These are phyloP conservation scores for Cytospora chrysosperma DNA, from an alignment of 2,329 filamentous ascomycete genomes.

Conservation along the genomic window DNA sequence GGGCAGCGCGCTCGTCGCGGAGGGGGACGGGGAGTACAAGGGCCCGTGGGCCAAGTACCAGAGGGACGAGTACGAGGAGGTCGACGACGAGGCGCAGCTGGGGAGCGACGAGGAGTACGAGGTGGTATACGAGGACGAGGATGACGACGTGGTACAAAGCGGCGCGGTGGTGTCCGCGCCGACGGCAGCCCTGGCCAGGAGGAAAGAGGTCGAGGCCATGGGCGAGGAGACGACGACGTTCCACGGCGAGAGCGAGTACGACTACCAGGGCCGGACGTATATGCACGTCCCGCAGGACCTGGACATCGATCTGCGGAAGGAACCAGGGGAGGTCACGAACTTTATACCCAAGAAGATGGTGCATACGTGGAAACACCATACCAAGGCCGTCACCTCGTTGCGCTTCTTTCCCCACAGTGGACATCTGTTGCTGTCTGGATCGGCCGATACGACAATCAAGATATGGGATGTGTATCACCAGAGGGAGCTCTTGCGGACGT, in stretches of 20 bases:
- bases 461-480: conserved; percentile 94
- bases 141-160: conserved; percentile 62
- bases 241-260: conserved; percentile 77
- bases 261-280: conserved; percentile 94
- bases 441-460: conserved; percentile 86
- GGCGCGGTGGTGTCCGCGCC: conserved; percentile 61
- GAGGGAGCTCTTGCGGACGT: conserved; percentile 85
- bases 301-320: conserved; percentile 81
- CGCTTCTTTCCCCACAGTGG: conserved; percentile 88
- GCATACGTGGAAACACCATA: conserved; percentile 82
- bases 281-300: conserved; percentile 96
- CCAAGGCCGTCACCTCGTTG: conserved; percentile 81
- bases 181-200: conserved; percentile 50
- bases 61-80: conserved; percentile 69
- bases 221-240: conserved; percentile 83
- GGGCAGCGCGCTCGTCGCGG: conserved; percentile 78
- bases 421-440: conserved; percentile 85
- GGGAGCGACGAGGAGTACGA: conserved; percentile 78
- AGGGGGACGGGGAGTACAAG: conserved; percentile 84
- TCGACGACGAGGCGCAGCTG: conserved; percentile 70
- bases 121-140: conserved; percentile 73
- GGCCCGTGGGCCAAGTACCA: conserved; percentile 92
- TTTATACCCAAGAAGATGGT: conserved; percentile 93
- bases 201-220: conserved; percentile 58
- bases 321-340: conserved; percentile 77